Evolutionary conservation across 2,329 filamentous ascomycete species (phyloP), one percentile per base, ranked within the genome.

Genomic region (Hypoxylon sp.): DNA sequence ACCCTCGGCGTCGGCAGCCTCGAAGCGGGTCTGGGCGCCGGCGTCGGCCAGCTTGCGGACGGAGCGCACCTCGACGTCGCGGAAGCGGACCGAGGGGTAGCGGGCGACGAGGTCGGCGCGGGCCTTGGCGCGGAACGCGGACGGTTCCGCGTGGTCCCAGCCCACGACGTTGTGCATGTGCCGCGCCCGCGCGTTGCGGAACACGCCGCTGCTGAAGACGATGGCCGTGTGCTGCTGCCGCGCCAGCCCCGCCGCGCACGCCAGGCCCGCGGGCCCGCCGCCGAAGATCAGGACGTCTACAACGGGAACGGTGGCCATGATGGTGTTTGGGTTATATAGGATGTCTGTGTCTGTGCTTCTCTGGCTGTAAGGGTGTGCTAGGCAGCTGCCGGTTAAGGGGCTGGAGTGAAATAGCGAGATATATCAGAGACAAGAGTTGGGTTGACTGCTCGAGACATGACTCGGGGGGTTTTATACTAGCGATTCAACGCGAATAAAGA

Each of bases 81-180:
- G 56, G 49, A 68, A 69, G 53, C 50, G 48, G 13, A 66, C 46
- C 2, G 51, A 56, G 8, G 48, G 29, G 43, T 70, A 69, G n/a
- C 65, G 59, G n/a, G 49, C 41, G 2, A 57, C 1, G 9, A 69
- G 53, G 21, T 70, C 65, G 2, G 40, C 29, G 27, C 56, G 56
- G 3, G 63, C 52, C 35, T 61, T 58, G 5, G 54, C 55, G 5
- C 62, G 58, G 37, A 66, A 65, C 2, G 45, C 26, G 0, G 53
- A 45, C 17, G 65, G 62, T 48, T 54, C 48, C 18, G 38, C 18
- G 53, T 69, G 63, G 21, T 69, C 68, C 56, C 60, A 67, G 5
- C 63, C 73, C 1, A 66, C 58, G 2, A 80, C 66, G 21, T 69
- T 75, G 67, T 82, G 80, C 78, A 82, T 80, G 64, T 80, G 75